phyloP scores from a whole-genome alignment of 495 filamentous ascomycete species.

The Schizothecium vesticola region DNA sequence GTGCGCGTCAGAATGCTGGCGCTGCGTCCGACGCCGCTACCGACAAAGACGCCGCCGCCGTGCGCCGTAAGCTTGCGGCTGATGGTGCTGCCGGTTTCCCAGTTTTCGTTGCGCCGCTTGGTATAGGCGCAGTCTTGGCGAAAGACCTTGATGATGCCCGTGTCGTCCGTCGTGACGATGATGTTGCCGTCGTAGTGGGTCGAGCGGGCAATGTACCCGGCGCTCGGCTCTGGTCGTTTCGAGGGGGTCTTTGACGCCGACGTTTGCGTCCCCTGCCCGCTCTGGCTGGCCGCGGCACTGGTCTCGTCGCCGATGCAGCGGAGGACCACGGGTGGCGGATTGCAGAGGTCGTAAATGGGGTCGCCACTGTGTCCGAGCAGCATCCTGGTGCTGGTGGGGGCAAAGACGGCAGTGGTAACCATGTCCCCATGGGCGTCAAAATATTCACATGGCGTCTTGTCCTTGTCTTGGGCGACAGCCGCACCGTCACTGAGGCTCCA shows the following conservation, averaged over 20 bases:
- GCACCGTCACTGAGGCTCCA: conserved; percentile 63
- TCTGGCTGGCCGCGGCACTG: conserved; percentile 29
- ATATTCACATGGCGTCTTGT: conserved; percentile 75
- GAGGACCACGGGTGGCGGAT: conserved; percentile 86
- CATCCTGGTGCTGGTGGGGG: conserved; percentile 72
- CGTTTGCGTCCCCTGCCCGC: conserved; percentile 23
- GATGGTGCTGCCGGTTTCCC: conserved; percentile 71
- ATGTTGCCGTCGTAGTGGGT: conserved; percentile 83
- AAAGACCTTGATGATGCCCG: conserved; percentile 86
- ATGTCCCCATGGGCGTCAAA: conserved; percentile 87
- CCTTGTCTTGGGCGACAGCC: conserved; percentile 57
- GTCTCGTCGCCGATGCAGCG: conserved; percentile 63
- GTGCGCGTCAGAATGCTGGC: conserved; percentile 53
- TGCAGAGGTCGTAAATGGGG: conserved; percentile 92
- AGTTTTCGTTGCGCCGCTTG: conserved; percentile 55
- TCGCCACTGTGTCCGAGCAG: conserved; percentile 76
- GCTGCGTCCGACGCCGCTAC: conserved; percentile 54
- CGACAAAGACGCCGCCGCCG: conserved; percentile 35
- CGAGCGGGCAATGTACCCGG: conserved; percentile 65
- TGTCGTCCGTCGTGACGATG: conserved; percentile 84
- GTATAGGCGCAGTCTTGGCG: conserved; percentile 80
- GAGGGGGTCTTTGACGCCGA: conserved; percentile 15
- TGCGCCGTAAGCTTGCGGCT: conserved; percentile 58
- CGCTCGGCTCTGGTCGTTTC: conserved; percentile 46
- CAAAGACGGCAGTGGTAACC: conserved; percentile 81